A percentile compares a stretch with the other conserved stretches of the same genome.
phyloP scores from a whole-genome alignment of 2,329 filamentous ascomycete species.

The Ceratocystiopsis brevicomis region DNA sequence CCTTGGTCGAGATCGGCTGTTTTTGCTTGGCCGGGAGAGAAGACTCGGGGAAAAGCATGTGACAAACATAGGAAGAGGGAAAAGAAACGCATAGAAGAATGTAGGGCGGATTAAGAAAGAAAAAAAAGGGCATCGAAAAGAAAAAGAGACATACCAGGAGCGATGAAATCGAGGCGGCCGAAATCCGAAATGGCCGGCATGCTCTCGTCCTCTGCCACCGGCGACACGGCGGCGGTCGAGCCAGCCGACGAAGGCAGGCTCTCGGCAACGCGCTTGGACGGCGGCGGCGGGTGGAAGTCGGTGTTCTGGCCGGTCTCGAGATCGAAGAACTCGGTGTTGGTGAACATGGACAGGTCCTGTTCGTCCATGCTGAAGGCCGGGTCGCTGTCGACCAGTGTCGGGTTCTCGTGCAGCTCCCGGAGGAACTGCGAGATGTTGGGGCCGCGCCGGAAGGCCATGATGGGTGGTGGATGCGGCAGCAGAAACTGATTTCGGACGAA shows the following conservation, averaged over 20 bases:
- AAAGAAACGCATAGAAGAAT: not conserved
- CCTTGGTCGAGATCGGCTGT: too few relatives aligned
- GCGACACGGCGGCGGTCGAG: constrained; percentile 4
- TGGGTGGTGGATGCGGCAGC: not conserved
- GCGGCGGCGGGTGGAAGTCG: constrained; percentile 34
- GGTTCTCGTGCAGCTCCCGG: constrained; percentile 62
- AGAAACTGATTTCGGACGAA: too few relatives aligned
- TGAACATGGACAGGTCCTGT: constrained; percentile 54
- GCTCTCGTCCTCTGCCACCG: constrained; percentile 17
- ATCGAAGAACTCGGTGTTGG: constrained; percentile 67
- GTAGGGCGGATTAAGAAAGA: not conserved
- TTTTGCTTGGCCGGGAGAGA: too few relatives aligned
- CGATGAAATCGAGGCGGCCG: constrained; percentile 28
- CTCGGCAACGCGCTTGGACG: constrained; percentile 23
- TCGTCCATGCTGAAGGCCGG: constrained; percentile 45
- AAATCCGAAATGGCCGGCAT: constrained; percentile 27
- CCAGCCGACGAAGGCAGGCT: constrained; percentile 6
- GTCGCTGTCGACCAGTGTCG: constrained; percentile 26
- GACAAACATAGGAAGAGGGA: constrained; percentile 14
- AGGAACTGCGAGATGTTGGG: constrained; percentile 84
- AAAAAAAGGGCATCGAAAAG: not conserved
- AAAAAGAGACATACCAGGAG: constrained; percentile 1
- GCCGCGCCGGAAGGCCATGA: constrained; percentile 54
- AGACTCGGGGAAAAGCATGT: constrained; percentile 5
- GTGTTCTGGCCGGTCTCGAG: constrained; percentile 48